A percentile compares a stretch with the other conserved stretches of the same genome.
Evolutionary conservation across 2,329 filamentous ascomycete species (phyloP).

Genomic region (Monosporascus sp.): DNA sequence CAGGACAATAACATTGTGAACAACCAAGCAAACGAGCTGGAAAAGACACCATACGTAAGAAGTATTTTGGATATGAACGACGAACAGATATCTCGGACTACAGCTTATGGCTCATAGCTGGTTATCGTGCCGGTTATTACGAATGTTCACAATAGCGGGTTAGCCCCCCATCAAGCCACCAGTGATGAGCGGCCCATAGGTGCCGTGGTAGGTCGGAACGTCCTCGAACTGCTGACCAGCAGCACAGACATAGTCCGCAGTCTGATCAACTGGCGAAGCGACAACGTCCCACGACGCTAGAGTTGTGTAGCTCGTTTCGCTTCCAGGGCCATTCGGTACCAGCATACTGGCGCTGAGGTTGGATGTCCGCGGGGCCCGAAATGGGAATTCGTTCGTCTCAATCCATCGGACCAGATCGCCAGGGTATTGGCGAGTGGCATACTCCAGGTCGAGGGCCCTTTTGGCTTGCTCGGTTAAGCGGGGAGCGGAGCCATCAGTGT

Average conservation of each 20-base stretch:
- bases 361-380: not conserved
- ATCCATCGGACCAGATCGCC: conserved; percentile 13
- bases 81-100: too few species aligned
- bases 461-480: conserved; percentile 14
- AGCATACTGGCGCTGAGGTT: conserved; percentile 8
- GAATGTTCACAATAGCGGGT: not conserved
- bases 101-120: too few species aligned
- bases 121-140: not conserved
- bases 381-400: conserved; percentile 2
- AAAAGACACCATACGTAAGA: too few species aligned
- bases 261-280: not conserved
- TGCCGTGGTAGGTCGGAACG: conserved; percentile 4
- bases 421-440: conserved; percentile 2
- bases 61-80: too few species aligned
- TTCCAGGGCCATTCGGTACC: conserved; percentile 1
- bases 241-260: conserved; percentile 5
- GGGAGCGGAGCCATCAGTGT: conserved; percentile 6
- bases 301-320: conserved; percentile 8
- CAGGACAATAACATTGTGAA: too few species aligned
- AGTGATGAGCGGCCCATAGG: conserved; percentile 3
- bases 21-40: too few species aligned
- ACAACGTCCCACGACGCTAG: conserved; percentile 8
- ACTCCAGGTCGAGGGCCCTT: conserved; percentile 9
- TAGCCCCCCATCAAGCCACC: conserved; percentile 12
- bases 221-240: conserved; percentile 12